Evolutionary conservation across 2,329 filamentous ascomycete genomes (phyloP).

Genomic region (Pleomassaria siparia): DNA sequence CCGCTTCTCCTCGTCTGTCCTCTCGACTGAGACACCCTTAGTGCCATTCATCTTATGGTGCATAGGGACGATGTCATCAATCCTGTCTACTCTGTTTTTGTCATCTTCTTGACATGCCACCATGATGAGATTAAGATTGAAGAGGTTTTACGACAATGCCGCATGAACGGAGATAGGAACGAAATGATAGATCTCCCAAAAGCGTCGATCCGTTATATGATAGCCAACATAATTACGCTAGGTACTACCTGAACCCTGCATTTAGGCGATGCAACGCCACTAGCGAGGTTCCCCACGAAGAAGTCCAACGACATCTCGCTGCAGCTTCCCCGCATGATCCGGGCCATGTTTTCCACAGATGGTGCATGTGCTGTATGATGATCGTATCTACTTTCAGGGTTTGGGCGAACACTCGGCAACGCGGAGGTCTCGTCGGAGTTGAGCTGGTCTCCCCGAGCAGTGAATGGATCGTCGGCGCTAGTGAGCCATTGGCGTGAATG

Average conservation of each 20-base stretch:
- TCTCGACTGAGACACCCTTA: conserved; percentile 8
- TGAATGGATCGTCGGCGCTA: neutral
- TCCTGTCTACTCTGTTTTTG: conserved; percentile 11
- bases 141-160: neutral
- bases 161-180: neutral
- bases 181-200: neutral
- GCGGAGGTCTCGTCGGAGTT: conserved; percentile 7
- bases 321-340: conserved; percentile 7
- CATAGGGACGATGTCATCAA: conserved; percentile 14
- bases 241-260: neutral
- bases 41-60: conserved; percentile 9
- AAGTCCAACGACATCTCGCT: neutral
- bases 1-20: conserved; percentile 21
- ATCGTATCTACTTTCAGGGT: neutral
- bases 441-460: conserved; percentile 11
- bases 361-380: conserved; percentile 1
- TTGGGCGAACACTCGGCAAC: neutral
- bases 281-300: conserved; percentile 8
- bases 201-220: neutral
- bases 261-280: neutral
- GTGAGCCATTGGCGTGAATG: neutral
- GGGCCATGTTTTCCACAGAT: conserved; percentile 11
- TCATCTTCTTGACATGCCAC: conserved; percentile 9
- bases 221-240: neutral
- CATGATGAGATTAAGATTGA: conserved; percentile 4